phyloP scores from a whole-genome alignment of 345 rosid species.

The Clausena lansium region DNA sequence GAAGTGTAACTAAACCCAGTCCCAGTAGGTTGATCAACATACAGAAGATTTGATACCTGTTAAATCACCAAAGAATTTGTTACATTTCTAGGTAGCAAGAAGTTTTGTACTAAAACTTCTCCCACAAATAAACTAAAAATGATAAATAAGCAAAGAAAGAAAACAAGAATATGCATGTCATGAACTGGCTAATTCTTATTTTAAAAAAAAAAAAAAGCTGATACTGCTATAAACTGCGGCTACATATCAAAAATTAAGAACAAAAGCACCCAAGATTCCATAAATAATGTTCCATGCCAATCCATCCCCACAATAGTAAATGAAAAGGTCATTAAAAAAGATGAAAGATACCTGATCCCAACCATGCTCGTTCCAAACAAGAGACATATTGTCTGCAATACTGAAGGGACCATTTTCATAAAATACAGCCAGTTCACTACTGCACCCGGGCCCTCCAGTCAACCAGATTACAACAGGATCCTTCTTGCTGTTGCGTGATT shows the following conservation, averaged over 20 bases:
- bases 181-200: neutral
- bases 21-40: slow-evolving; percentile 95
- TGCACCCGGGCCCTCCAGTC: slow-evolving; percentile 99
- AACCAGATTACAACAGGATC: slow-evolving; percentile 97
- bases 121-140: neutral
- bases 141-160: neutral
- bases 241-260: neutral
- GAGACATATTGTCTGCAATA: slow-evolving; percentile 79
- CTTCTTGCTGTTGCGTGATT: slow-evolving; percentile 72
- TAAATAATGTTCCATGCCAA: neutral
- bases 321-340: neutral
- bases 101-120: neutral
- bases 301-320: neutral
- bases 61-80: slow-evolving; percentile 12
- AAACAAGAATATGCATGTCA: neutral
- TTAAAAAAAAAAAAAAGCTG: neutral
- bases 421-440: slow-evolving; percentile 96
- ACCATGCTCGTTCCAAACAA: slow-evolving; percentile 82
- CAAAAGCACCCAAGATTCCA: neutral
- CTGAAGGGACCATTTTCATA: slow-evolving; percentile 95
- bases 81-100: neutral
- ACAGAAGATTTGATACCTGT: slow-evolving; percentile 90
- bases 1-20: slow-evolving; percentile 96
- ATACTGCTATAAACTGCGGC: neutral
- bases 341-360: slow-evolving; percentile 76